Percentiles rank a stretch among this genome's conserved stretches.
Evolutionary conservation across 2,329 filamentous ascomycete genomes (phyloP).

Genomic region (Dothiorella sarmentorum): DNA sequence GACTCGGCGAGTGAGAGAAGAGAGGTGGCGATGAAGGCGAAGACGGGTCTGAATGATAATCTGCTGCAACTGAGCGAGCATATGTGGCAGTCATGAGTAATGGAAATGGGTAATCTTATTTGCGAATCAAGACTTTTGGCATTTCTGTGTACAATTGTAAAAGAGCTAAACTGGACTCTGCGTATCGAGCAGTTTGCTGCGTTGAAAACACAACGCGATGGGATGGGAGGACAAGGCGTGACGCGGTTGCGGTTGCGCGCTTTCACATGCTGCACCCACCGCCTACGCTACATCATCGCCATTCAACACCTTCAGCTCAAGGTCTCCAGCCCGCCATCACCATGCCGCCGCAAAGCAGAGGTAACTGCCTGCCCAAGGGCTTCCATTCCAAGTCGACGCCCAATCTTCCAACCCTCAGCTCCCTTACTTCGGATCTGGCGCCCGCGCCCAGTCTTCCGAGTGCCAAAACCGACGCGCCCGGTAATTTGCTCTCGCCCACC

Average conservation of each 20-base stretch:
- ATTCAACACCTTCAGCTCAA: background rate
- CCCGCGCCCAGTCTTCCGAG: constrained; percentile 19
- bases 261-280: constrained; percentile 3
- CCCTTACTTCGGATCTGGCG: constrained; percentile 26
- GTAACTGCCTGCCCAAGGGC: constrained; percentile 35
- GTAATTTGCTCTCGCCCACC: constrained; percentile 24
- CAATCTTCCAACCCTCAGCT: constrained; percentile 42
- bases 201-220: too few relatives aligned
- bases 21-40: constrained; percentile 64
- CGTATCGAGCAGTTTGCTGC: too few relatives aligned
- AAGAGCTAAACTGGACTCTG: too few relatives aligned
- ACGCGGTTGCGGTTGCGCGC: background rate
- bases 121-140: too few relatives aligned
- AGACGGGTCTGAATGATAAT: constrained; percentile 67
- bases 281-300: background rate
- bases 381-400: constrained; percentile 48
- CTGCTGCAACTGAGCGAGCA: constrained; percentile 67
- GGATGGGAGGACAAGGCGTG: background rate
- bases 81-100: constrained; percentile 51
- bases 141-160: too few relatives aligned
- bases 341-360: constrained; percentile 46
- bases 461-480: constrained; percentile 18
- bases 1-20: constrained; percentile 63
- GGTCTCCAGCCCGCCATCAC: background rate
- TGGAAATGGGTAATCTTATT: too few relatives aligned